Conservation (phyloP, 2,329 filamentous ascomycete genomes). For the Cladorrhinum sp. region DNA sequence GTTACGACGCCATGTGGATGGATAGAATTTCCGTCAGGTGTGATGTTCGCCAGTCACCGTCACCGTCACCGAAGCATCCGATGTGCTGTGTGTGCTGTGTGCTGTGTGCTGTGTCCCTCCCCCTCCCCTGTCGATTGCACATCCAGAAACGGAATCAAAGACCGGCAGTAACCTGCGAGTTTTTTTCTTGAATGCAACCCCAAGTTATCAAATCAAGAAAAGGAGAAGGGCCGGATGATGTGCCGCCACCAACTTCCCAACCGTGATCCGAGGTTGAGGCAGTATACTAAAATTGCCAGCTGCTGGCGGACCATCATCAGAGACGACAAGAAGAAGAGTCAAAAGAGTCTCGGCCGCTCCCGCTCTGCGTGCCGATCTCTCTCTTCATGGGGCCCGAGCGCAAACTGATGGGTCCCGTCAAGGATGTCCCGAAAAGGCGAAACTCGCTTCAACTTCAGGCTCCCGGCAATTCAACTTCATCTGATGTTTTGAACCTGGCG, state of each 20-base stretch:
- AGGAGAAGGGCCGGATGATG: background rate
- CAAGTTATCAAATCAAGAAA: background rate
- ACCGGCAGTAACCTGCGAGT: background rate
- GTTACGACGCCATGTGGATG: conserved; percentile 16
- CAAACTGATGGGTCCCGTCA: conserved; percentile 18
- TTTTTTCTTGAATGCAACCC: background rate
- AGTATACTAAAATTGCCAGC: background rate
- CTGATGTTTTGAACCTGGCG: conserved; percentile 6
- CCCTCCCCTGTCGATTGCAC: background rate
- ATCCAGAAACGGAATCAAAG: background rate
- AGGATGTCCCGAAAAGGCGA: conserved; percentile 31
- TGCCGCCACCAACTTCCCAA: background rate
- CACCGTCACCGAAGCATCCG: background rate
- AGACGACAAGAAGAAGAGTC: background rate
- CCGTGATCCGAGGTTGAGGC: background rate
- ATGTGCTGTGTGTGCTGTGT: too few species aligned
- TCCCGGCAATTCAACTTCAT: conserved; percentile 32
- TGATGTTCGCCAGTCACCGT: background rate
- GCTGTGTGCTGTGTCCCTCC: too few species aligned
- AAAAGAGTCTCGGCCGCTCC: conserved; percentile 6
- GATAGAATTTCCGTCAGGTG: background rate
- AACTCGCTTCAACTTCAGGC: conserved; percentile 40
- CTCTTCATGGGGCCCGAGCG: conserved; percentile 1
- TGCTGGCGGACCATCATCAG: background rate
- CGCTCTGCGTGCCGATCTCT: conserved; percentile 5